Base-by-base conservation (phyloP, 1,139 yeast species). In the Keqinozyma sinolaborantium region DNA sequence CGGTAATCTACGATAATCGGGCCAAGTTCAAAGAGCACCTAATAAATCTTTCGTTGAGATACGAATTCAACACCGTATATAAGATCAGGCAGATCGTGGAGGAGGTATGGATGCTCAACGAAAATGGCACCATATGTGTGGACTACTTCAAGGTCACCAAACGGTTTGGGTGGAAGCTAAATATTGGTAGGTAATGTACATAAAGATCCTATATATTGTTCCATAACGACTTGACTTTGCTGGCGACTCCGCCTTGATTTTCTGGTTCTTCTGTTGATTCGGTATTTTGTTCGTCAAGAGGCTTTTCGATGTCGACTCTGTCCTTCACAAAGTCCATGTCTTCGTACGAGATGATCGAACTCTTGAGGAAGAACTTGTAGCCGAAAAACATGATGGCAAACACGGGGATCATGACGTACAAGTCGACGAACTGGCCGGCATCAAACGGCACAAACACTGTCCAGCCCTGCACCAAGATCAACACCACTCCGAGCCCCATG, bases 261-360 rank as follows among this genome's bases (percentile, higher is more conserved):
- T 18, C 21, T 18, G 21, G 21, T 18, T 18, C 21, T 18, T 18
- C 21, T 7, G 21, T n/a, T n/a, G n/a, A n/a, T n/a, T n/a, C n/a
- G n/a, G n/a, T n/a, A n/a, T n/a, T n/a, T n/a, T n/a, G n/a, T n/a
- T n/a, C n/a, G n/a, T n/a, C n/a, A n/a, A n/a, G n/a, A n/a, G n/a
- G n/a, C n/a, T 16, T 18, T 18, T 18, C 21, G 21, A 18, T 7
- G 10, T 31, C 40, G 13, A 35, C 23, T 35, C 73, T 59, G 42
- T 75, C 83, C 4, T 78, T 67, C 26, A 68, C 79, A 31, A 78
- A 72, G 46, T 79, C 84, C 80, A 78, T 77, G 13, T 76, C 78
- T 31, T 63, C 67, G 7, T 56, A 53, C 28, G 56, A 58, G 9
- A 72, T 67, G 47, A 73, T 68, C 34, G 56, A 59, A 34, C 77